These are phyloP conservation scores for Salisapilia sapeloensis DNA, from an alignment of 352 stramenopile species.

Conservation along the genomic window DNA sequence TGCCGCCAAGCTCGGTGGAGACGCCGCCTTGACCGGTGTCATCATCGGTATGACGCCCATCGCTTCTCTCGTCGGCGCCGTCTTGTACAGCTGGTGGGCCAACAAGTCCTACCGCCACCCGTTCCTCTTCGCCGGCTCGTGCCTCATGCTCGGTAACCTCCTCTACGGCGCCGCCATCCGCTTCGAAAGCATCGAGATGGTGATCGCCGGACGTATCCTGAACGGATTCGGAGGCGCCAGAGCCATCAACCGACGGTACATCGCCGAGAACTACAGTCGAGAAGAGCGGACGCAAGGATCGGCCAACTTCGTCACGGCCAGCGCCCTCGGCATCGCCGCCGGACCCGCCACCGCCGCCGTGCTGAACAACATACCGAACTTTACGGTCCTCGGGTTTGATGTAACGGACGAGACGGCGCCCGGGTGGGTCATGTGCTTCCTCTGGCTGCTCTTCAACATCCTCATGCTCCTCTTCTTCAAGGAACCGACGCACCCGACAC, in stretches of 20 bases:
- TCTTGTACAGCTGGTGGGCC: slow-evolving; percentile 91
- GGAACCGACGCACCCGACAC: slow-evolving; percentile 44
- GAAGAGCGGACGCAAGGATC: slow-evolving; percentile 84
- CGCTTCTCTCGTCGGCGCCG: slow-evolving; percentile 85
- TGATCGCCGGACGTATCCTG: slow-evolving; percentile 80
- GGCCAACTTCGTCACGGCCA: slow-evolving; percentile 84
- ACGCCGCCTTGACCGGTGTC: slow-evolving; percentile 81
- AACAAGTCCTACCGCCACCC: slow-evolving; percentile 81
- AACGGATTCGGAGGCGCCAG: slow-evolving; percentile 87
- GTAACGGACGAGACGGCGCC: slow-evolving; percentile 81
- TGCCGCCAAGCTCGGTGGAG: slow-evolving; percentile 72
- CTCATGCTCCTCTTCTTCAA: slow-evolving; percentile 36
- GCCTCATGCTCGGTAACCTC: slow-evolving; percentile 76
- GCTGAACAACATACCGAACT: slow-evolving; percentile 61
- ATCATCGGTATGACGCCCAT: slow-evolving; percentile 95
- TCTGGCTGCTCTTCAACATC: slow-evolving; percentile 52
- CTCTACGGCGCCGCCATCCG: slow-evolving; percentile 72
- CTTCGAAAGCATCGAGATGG: slow-evolving; percentile 72
- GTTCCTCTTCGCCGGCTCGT: slow-evolving; percentile 68
- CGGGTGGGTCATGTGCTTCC: slow-evolving; percentile 80
- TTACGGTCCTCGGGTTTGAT: slow-evolving; percentile 25
- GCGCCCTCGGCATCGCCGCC: slow-evolving; percentile 83
- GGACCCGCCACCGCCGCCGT: slow-evolving; percentile 62
- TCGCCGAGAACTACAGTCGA: slow-evolving; percentile 77
- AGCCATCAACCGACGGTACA: slow-evolving; percentile 84